Conservation (phyloP, 2,329 filamentous ascomycete species). For the Talaromyces sp. region DNA sequence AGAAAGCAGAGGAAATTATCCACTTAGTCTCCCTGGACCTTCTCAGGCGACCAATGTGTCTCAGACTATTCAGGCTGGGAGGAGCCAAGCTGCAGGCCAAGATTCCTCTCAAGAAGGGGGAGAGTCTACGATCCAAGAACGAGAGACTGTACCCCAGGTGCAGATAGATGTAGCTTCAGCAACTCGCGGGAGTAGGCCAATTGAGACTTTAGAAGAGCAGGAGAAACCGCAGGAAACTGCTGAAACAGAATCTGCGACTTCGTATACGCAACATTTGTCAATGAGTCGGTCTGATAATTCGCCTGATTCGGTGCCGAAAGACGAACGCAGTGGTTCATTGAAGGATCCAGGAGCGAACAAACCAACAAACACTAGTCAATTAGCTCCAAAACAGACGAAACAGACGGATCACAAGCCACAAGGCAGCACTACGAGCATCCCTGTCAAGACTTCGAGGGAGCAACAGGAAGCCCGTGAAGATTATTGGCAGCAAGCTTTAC, state of each 20-base stretch:
- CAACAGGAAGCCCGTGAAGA: neutral
- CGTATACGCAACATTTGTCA: neutral
- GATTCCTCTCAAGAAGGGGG: neutral
- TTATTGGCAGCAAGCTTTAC: neutral
- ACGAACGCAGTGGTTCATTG: neutral
- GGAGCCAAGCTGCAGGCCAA: neutral
- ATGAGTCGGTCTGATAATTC: neutral
- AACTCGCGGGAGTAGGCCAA: neutral
- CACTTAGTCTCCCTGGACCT: neutral
- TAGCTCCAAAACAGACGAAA: neutral
- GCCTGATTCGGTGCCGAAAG: neutral
- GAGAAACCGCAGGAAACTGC: neutral
- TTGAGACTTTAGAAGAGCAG: neutral
- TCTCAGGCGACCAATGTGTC: neutral
- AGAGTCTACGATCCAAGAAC: neutral
- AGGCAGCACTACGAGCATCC: neutral
- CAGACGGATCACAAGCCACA: neutral
- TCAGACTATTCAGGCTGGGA: neutral
- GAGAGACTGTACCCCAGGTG: neutral
- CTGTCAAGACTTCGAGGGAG: neutral
- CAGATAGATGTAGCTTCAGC: neutral
- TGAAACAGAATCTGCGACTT: neutral
- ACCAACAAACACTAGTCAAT: neutral
- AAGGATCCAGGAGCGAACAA: neutral
- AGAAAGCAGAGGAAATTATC: neutral